Evolutionary conservation across 1,139 yeast species (phyloP).

Genomic region (Taphrina sp.): DNA sequence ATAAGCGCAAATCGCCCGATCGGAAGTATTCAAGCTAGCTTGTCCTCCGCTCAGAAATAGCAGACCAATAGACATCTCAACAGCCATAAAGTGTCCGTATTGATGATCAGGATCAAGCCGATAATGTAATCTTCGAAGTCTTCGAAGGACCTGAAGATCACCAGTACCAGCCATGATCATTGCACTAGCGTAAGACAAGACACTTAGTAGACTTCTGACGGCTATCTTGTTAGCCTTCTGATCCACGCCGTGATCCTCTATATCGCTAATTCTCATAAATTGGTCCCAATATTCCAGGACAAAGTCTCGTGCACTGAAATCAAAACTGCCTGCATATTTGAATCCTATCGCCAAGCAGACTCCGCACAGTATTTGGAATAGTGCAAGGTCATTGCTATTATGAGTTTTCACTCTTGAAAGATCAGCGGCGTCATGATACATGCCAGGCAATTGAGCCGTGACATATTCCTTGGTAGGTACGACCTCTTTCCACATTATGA

Average conservation of each 20-base stretch:
- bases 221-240: slow-evolving; percentile 59
- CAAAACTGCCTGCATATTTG: slow-evolving; percentile 69
- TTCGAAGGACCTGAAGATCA: slow-evolving; percentile 70
- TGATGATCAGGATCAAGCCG: slow-evolving; percentile 49
- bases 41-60: slow-evolving; percentile 91
- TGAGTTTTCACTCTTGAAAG: slow-evolving; percentile 43
- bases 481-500: slow-evolving; percentile 77
- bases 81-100: slow-evolving; percentile 75
- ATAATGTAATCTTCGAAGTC: slow-evolving; percentile 68
- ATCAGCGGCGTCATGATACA: slow-evolving; percentile 34
- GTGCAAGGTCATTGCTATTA: slow-evolving; percentile 64
- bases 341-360: slow-evolving; percentile 71
- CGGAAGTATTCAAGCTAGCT: slow-evolving; percentile 66
- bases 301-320: slow-evolving; percentile 56
- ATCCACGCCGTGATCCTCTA: slow-evolving; percentile 55
- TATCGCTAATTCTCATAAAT: slow-evolving; percentile 55
- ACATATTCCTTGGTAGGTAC: slow-evolving; percentile 61
- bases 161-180: slow-evolving; percentile 91
- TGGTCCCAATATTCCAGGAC: slow-evolving; percentile 63
- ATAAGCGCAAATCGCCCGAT: slow-evolving; percentile 70
- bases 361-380: slow-evolving; percentile 72
- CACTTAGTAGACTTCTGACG: slow-evolving; percentile 58
- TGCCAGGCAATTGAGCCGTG: slow-evolving; percentile 40
- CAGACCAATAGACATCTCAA: slow-evolving; percentile 81
- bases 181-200: slow-evolving; percentile 63